A percentile compares a stretch with the other conserved stretches of the same genome.
Conservation (phyloP, 306 rosid species). For the cucumber (Cucumis sativus) region DNA sequence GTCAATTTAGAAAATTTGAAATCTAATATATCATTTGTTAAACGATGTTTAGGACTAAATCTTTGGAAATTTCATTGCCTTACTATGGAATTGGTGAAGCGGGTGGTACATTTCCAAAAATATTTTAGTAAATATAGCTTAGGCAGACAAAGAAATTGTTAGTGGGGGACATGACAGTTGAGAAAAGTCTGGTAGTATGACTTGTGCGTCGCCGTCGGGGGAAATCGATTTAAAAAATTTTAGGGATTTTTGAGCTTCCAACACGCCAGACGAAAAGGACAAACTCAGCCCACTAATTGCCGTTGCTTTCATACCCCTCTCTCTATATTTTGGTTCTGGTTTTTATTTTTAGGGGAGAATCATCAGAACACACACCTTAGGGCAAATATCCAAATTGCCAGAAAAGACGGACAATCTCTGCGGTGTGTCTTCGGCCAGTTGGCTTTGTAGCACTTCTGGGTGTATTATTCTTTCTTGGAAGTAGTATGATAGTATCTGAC, state of each 20-base stretch:
- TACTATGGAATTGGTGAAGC: not conserved
- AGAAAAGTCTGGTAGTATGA: not conserved
- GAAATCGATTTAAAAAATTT: not conserved
- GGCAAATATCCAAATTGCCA: constrained; percentile 2
- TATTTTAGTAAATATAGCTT: not conserved
- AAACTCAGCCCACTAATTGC: not conserved
- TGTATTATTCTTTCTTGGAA: constrained; percentile 1
- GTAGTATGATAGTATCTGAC: not conserved
- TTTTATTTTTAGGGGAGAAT: not conserved
- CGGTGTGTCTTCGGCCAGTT: not conserved
- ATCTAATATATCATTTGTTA: not conserved
- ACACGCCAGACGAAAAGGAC: not conserved
- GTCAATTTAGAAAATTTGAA: not conserved
- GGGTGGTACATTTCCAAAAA: not conserved
- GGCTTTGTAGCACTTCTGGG: not conserved
- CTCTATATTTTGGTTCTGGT: not conserved
- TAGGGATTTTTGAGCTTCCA: not conserved
- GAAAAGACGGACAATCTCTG: not conserved
- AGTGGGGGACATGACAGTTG: constrained; percentile 1
- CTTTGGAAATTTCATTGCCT: too few species aligned
- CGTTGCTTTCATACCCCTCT: not conserved
- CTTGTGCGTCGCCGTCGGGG: not conserved
- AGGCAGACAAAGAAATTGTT: not conserved
- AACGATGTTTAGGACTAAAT: not conserved
- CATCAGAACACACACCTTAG: not conserved